phyloP scores from a whole-genome alignment of 73 alveolate genomes.

The Urostyla sp. region DNA sequence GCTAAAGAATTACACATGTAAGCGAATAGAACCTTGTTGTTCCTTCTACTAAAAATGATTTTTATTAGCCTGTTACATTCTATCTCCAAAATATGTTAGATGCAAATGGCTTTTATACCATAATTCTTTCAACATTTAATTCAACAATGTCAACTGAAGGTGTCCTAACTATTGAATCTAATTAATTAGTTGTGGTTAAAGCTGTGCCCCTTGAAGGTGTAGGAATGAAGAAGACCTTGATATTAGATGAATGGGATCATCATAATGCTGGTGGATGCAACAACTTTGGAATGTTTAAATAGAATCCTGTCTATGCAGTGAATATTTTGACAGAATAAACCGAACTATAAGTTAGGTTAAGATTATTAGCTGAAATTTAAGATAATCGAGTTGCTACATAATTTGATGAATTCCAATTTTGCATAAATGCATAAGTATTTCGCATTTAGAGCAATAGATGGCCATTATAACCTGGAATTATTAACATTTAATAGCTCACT shows the following conservation, averaged over 20 bases:
- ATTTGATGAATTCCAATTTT: conserved; percentile 34
- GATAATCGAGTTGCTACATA: conserved; percentile 35
- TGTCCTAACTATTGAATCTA: conserved; percentile 36
- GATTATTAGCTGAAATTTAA: conserved; percentile 24
- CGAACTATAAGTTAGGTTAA: conserved; percentile 36
- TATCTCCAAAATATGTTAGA: conserved; percentile 20
- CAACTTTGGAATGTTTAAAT: conserved; percentile 50
- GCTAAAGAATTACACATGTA: conserved; percentile 1
- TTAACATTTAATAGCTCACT: background rate
- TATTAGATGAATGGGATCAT: conserved; percentile 28
- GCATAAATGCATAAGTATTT: conserved; percentile 38
- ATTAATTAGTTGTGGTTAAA: conserved; percentile 1
- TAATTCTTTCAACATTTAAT: conserved; percentile 52
- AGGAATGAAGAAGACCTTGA: conserved; percentile 10
- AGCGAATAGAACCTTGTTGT: conserved; percentile 16
- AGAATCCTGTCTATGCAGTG: conserved; percentile 47
- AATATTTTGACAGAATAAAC: conserved; percentile 9
- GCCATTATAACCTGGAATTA: conserved; percentile 35
- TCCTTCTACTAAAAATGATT: conserved; percentile 32
- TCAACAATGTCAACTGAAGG: conserved; percentile 30
- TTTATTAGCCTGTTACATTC: conserved; percentile 13
- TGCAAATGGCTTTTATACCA: conserved; percentile 34
- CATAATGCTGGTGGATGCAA: conserved; percentile 55
- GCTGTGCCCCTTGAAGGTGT: conserved; percentile 31
- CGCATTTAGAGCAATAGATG: conserved; percentile 23